Evolutionary conservation across 2,329 filamentous ascomycete species (phyloP).

Genomic region (Monilinia fructigena): DNA sequence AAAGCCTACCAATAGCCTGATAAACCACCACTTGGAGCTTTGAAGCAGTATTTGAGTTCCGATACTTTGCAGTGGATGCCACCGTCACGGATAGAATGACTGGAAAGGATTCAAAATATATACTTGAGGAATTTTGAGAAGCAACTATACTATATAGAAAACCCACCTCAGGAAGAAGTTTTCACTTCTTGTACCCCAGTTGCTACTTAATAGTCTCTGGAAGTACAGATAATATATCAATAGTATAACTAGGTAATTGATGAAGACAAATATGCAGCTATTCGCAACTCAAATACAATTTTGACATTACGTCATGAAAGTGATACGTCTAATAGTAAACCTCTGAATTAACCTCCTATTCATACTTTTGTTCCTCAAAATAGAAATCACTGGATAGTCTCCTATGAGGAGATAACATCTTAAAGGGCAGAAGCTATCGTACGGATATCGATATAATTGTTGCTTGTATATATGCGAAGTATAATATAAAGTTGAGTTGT

Average conservation of each 20-base stretch:
- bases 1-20: no score
- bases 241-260: no score
- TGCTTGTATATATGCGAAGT: background rate
- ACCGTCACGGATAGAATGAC: no score
- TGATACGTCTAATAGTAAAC: no score
- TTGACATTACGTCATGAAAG: background rate
- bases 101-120: no score
- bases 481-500: background rate
- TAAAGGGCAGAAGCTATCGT: background rate
- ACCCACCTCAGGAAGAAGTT: no score
- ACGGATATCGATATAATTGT: no score
- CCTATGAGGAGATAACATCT: background rate
- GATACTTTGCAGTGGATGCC: background rate
- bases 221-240: background rate
- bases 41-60: background rate
- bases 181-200: background rate
- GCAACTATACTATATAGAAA: background rate
- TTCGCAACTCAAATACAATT: background rate
- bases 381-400: background rate
- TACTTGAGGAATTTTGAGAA: background rate
- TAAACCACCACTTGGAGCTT: background rate
- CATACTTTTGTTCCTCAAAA: background rate
- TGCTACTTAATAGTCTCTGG: background rate
- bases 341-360: background rate
- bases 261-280: background rate